These are phyloP conservation scores for Trametes coccinea DNA, from an alignment of 768 basidiomycete species.

Conservation along the genomic window DNA sequence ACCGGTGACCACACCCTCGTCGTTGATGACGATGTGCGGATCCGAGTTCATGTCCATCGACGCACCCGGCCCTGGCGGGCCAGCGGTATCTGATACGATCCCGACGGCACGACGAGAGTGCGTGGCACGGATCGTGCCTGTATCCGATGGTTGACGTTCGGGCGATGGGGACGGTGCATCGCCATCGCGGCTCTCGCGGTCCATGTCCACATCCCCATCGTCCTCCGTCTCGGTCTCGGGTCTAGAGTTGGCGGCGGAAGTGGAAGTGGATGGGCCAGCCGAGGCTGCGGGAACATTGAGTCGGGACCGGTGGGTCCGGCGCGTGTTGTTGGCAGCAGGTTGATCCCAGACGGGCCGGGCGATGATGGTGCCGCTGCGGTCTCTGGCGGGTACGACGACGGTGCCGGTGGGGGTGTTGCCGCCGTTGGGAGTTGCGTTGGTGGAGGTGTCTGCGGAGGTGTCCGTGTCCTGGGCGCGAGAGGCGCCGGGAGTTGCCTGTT, in stretches of 20 bases:
- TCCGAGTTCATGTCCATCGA: constrained; percentile 46
- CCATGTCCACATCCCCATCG: constrained; percentile 65
- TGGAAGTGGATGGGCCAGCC: constrained; percentile 28
- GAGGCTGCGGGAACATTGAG: constrained; percentile 27
- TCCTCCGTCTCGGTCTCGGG: constrained; percentile 81
- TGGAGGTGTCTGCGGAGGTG: constrained; percentile 61
- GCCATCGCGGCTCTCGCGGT: constrained; percentile 39
- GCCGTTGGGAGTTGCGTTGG: constrained; percentile 57
- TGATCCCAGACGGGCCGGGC: constrained; percentile 65
- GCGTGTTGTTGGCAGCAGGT: constrained; percentile 26
- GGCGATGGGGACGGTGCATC: constrained; percentile 32
- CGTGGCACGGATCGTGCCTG: constrained; percentile 30
- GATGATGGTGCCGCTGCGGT: constrained; percentile 76
- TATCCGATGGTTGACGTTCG: constrained; percentile 29
- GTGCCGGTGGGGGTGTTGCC: constrained; percentile 61
- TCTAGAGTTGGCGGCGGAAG: constrained; percentile 52
- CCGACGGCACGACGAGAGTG: constrained; percentile 46
- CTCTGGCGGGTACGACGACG: constrained; percentile 61
- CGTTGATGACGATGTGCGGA: constrained; percentile 54
- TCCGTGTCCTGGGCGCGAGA: constrained; percentile 55
- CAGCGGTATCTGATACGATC: constrained; percentile 44
- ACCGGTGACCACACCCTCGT: constrained; percentile 43
- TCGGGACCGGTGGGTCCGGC: constrained; percentile 26
- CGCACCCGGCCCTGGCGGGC: constrained; percentile 31
- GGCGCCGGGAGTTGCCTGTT: constrained; percentile 23